These are phyloP conservation scores for Cordyceps fumosorosea DNA, from an alignment of 2,329 filamentous ascomycete genomes.

Conservation along the genomic window DNA sequence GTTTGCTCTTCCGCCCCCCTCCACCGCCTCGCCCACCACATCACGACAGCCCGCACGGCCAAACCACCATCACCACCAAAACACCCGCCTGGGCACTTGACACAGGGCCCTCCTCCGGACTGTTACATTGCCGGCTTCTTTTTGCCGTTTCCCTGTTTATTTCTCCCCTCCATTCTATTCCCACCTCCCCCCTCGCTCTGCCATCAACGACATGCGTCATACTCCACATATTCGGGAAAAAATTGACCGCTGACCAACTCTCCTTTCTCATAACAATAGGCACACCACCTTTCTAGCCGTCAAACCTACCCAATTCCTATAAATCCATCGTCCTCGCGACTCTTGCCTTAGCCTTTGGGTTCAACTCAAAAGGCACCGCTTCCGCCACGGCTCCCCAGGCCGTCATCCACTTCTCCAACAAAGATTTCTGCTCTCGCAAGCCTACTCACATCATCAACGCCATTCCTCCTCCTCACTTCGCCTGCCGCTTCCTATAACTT, in stretches of 20 bases:
- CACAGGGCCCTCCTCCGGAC: neutral
- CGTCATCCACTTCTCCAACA: conserved; percentile 57
- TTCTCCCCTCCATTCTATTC: neutral
- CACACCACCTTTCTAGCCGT: neutral
- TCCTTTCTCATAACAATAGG: conserved; percentile 2
- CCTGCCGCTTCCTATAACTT: conserved; percentile 42
- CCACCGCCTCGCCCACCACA: neutral
- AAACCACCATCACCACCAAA: neutral
- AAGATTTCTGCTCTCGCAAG: conserved; percentile 63
- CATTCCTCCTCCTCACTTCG: conserved; percentile 47
- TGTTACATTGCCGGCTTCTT: neutral
- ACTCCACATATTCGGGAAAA: conserved; percentile 11
- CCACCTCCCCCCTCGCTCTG: neutral
- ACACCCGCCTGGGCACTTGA: neutral
- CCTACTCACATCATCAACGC: conserved; percentile 62
- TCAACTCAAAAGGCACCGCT: conserved; percentile 56
- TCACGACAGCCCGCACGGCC: neutral
- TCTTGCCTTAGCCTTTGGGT: conserved; percentile 48
- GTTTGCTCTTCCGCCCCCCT: neutral
- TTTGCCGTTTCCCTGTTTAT: neutral
- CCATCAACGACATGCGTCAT: neutral
- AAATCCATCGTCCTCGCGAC: conserved; percentile 1
- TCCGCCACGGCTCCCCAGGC: conserved; percentile 57
- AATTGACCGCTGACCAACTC: conserved; percentile 13
- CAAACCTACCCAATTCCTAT: neutral